Percentiles rank a stretch among this genome's conserved stretches.
Conservation (phyloP, 169 alveolate species). For the Blepharisma undulans region DNA sequence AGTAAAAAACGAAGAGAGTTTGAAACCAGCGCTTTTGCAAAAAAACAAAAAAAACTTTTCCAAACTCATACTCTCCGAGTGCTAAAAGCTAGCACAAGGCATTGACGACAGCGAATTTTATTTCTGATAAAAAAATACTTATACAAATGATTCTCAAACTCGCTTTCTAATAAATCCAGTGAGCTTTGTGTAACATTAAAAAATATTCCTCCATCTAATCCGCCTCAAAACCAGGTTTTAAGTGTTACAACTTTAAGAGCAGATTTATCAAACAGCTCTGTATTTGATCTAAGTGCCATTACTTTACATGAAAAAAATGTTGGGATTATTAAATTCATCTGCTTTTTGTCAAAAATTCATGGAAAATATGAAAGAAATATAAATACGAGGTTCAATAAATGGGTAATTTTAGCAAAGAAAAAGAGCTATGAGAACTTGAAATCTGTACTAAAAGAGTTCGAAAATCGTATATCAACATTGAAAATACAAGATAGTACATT, state of each 20-base stretch:
- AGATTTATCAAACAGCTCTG: neutral
- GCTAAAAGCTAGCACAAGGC: slow-evolving; percentile 6
- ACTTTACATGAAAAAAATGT: neutral
- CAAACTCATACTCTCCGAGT: neutral
- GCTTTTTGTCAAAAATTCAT: neutral
- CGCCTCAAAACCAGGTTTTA: neutral
- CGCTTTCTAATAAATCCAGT: neutral
- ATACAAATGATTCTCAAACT: neutral
- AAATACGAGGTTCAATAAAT: neutral
- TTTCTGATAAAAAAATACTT: neutral
- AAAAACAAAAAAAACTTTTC: neutral
- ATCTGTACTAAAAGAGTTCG: neutral
- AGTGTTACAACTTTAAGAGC: neutral
- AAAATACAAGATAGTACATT: neutral
- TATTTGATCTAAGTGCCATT: neutral
- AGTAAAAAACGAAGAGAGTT: neutral
- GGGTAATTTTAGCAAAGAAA: neutral
- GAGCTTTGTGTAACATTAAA: neutral
- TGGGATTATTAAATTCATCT: neutral
- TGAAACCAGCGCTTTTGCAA: neutral
- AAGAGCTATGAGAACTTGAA: neutral
- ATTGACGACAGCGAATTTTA: neutral
- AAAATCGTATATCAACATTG: neutral
- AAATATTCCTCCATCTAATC: neutral
- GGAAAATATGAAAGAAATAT: neutral